Evolutionary conservation across 2,329 filamentous ascomycete species (phyloP).

Genomic region (Blastomyces emzantsi): DNA sequence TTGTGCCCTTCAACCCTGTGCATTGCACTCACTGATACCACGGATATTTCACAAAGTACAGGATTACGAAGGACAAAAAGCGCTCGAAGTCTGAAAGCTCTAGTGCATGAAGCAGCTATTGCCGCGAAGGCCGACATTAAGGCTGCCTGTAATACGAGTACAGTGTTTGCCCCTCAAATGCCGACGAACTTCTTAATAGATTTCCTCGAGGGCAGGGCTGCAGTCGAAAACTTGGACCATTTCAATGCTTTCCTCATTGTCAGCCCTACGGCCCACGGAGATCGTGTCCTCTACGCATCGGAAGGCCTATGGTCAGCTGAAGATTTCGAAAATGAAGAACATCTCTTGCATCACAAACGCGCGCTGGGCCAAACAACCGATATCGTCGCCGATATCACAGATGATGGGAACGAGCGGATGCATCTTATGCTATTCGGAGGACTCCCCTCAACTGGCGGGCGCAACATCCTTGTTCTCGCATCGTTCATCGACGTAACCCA

Average conservation of each 20-base stretch:
- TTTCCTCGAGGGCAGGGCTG: not conserved
- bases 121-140: not conserved
- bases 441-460: slow-evolving; percentile 18
- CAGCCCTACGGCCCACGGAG: slow-evolving; percentile 17
- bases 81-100: not conserved
- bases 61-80: not conserved
- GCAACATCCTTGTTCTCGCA: slow-evolving; percentile 19
- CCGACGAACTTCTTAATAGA: not conserved
- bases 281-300: slow-evolving; percentile 20
- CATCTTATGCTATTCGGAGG: slow-evolving; percentile 23
- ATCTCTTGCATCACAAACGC: slow-evolving; percentile 20
- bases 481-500: slow-evolving; percentile 23
- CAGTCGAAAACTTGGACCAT: slow-evolving; percentile 17
- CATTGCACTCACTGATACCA: not conserved
- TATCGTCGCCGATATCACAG: slow-evolving; percentile 19
- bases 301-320: slow-evolving; percentile 18
- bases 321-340: slow-evolving; percentile 20
- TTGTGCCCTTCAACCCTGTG: not conserved
- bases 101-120: not conserved
- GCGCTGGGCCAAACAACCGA: slow-evolving; percentile 19
- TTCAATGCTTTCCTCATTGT: slow-evolving; percentile 25
- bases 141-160: not conserved
- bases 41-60: not conserved
- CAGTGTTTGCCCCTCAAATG: not conserved
- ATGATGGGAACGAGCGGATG: slow-evolving; percentile 19